Conservation (phyloP, 192 early-diverging fungal genomes). For the Podila verticillata region DNA sequence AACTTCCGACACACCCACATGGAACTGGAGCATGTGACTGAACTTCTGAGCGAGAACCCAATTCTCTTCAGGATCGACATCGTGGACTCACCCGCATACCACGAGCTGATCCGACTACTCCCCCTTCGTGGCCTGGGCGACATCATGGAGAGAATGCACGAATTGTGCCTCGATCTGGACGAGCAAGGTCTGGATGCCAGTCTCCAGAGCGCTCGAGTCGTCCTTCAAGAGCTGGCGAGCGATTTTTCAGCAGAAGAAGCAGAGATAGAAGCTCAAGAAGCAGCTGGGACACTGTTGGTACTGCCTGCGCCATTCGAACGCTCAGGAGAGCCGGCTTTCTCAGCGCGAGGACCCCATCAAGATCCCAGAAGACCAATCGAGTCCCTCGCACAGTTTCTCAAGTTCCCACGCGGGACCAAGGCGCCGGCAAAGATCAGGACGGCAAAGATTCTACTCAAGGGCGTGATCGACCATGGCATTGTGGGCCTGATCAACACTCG, state of each 20-base stretch:
- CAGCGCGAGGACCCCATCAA: neutral
- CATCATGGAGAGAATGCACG: slow-evolving; percentile 25
- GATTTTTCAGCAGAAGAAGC: slow-evolving; percentile 14
- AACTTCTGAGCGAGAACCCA: slow-evolving; percentile 40
- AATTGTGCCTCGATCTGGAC: slow-evolving; percentile 22
- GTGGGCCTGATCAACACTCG: slow-evolving; percentile 32
- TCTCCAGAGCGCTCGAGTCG: neutral
- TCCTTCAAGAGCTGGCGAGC: slow-evolving; percentile 8
- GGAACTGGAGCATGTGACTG: slow-evolving; percentile 40
- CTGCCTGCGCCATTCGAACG: neutral
- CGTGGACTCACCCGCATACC: slow-evolving; percentile 38
- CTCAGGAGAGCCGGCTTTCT: neutral
- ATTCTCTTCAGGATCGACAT: slow-evolving; percentile 41
- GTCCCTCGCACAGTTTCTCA: slow-evolving; percentile 17
- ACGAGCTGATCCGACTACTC: slow-evolving; percentile 30
- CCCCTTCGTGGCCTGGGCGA: slow-evolving; percentile 29
- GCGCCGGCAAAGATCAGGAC: slow-evolving; percentile 6
- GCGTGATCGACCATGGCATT: slow-evolving; percentile 29
- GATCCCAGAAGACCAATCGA: slow-evolving; percentile 12
- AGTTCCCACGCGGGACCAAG: neutral
- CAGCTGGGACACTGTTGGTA: neutral
- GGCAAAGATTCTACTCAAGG: slow-evolving; percentile 25
- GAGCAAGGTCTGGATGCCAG: slow-evolving; percentile 4
- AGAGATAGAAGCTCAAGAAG: neutral
- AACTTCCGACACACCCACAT: slow-evolving; percentile 45